Conservation (phyloP, 1,284 basidiomycete species). For the Cutaneotrichosporon arboriforme region DNA sequence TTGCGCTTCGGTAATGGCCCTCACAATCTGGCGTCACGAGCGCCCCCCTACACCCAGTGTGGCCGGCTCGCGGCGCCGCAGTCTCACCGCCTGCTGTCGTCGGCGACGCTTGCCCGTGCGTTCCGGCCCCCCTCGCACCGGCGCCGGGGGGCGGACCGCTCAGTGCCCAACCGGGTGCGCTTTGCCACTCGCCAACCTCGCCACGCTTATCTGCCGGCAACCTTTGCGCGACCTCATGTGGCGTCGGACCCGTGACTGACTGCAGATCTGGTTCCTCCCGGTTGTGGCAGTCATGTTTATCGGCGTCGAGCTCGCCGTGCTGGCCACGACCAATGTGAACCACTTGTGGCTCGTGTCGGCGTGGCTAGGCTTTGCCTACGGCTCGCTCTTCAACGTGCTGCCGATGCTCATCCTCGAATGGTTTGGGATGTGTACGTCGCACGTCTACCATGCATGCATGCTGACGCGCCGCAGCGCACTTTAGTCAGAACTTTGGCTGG, state of each 20-base stretch:
- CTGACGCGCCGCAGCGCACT: slow-evolving; percentile 15
- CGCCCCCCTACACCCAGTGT: too few species aligned
- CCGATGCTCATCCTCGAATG: slow-evolving; percentile 76
- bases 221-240: too few species aligned
- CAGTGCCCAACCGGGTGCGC: too few species aligned
- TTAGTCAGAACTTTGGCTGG: slow-evolving; percentile 77
- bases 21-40: too few species aligned
- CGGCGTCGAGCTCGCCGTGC: slow-evolving; percentile 61
- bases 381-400: slow-evolving; percentile 67
- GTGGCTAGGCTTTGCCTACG: slow-evolving; percentile 68
- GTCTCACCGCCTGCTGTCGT: too few species aligned
- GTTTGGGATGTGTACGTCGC: slow-evolving; percentile 67
- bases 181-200: too few species aligned
- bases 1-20: too few species aligned
- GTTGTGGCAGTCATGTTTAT: slow-evolving; percentile 64
- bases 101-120: too few species aligned
- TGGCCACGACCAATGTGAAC: slow-evolving; percentile 57
- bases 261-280: slow-evolving; percentile 58
- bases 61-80: too few species aligned
- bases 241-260: neutral
- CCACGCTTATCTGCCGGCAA: too few species aligned
- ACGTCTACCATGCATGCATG: neutral
- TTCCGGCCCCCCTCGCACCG: too few species aligned
- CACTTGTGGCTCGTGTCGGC: slow-evolving; percentile 70
- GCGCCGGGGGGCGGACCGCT: too few species aligned